Evolutionary conservation across 768 basidiomycete species (phyloP).

Genomic region (Roridomyces roridus): DNA sequence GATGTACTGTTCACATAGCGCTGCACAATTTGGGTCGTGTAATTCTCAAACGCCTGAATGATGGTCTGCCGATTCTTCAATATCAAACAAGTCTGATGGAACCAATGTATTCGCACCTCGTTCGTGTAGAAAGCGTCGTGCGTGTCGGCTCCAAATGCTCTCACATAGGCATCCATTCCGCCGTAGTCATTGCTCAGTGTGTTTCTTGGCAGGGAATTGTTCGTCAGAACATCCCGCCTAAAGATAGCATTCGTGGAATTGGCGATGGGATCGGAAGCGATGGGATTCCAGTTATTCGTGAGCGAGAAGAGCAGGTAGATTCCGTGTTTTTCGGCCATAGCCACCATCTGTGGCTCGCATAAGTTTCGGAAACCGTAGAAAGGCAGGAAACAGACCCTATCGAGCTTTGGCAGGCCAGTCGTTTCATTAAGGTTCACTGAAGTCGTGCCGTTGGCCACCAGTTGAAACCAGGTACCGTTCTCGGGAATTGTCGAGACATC

Average conservation of each 20-base stretch:
- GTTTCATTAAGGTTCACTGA: constrained; percentile 60
- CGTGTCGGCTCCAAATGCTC: constrained; percentile 45
- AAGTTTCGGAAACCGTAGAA: constrained; percentile 34
- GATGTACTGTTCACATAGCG: constrained; percentile 60
- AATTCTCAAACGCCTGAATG: constrained; percentile 60
- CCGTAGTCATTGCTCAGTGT: constrained; percentile 70
- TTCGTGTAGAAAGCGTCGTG: constrained; percentile 71
- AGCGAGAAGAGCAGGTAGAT: constrained; percentile 60
- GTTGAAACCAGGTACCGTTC: constrained; percentile 70
- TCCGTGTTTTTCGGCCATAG: constrained; percentile 54
- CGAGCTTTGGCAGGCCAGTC: constrained; percentile 68
- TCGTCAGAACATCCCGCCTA: constrained; percentile 40
- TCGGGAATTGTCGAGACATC: constrained; percentile 21
- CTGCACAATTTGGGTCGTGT: constrained; percentile 56
- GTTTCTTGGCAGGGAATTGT: constrained; percentile 53
- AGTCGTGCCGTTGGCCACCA: constrained; percentile 58
- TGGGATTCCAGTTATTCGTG: constrained; percentile 68
- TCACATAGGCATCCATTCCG: constrained; percentile 62
- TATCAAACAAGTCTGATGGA: background rate
- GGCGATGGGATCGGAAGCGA: constrained; percentile 34
- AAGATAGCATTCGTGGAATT: constrained; percentile 25
- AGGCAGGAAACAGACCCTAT: constrained; percentile 45
- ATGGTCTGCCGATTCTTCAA: constrained; percentile 37
- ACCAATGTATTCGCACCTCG: background rate
- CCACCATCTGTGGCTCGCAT: constrained; percentile 7